Percentiles rank a stretch among this genome's conserved stretches.
These are phyloP conservation scores for Suillus clintonianus DNA, from an alignment of 768 basidiomycete species.

Conservation along the genomic window DNA sequence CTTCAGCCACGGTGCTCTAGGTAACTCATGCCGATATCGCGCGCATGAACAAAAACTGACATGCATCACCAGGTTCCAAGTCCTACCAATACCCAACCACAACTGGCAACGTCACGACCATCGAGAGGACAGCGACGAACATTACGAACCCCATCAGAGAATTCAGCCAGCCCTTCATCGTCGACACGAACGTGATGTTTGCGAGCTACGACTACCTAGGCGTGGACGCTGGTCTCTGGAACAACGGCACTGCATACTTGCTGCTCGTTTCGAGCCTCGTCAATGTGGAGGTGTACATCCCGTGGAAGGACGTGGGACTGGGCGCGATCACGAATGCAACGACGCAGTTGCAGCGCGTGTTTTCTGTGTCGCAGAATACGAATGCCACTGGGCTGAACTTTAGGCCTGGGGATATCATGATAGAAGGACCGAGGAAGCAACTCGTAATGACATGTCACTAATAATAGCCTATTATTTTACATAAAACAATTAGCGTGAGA, in stretches of 20 bases:
- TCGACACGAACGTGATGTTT: slow-evolving; percentile 8
- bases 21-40: slow-evolving; percentile 2
- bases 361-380: slow-evolving; percentile 13
- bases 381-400: slow-evolving; percentile 24
- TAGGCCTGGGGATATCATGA: slow-evolving; percentile 5
- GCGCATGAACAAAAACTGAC: background rate
- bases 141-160: slow-evolving; percentile 6
- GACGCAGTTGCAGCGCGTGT: slow-evolving; percentile 17
- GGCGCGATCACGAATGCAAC: slow-evolving; percentile 13
- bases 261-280: slow-evolving; percentile 20
- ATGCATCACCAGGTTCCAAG: slow-evolving; percentile 20
- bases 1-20: slow-evolving; percentile 27
- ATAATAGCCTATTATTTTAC: no score
- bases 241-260: slow-evolving; percentile 23
- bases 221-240: slow-evolving; percentile 26
- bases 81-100: slow-evolving; percentile 30
- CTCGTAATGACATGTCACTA: no score
- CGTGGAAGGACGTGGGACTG: slow-evolving; percentile 22
- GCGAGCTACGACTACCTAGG: slow-evolving; percentile 13
- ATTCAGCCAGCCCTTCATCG: slow-evolving; percentile 23
- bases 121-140: slow-evolving; percentile 19
- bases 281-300: slow-evolving; percentile 1
- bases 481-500: no score
- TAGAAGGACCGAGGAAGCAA: background rate
- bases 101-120: slow-evolving; percentile 19